phyloP scores from a whole-genome alignment of 2,329 filamentous ascomycete genomes.

The Drechslera avenae region DNA sequence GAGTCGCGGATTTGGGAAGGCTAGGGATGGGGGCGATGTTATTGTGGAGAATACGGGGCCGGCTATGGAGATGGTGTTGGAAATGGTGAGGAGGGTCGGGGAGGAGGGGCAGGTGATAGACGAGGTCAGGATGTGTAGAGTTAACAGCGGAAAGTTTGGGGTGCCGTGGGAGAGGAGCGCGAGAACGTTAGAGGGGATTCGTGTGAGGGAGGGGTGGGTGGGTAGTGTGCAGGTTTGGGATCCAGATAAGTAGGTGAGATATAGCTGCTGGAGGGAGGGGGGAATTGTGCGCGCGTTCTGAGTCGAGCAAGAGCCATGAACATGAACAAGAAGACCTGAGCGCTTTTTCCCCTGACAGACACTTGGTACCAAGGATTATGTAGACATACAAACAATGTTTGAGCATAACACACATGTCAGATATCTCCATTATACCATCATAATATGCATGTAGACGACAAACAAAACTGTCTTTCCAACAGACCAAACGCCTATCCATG shows the following conservation, averaged over 20 bases:
- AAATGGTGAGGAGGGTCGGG: constrained; percentile 43
- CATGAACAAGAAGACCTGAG: too few species aligned
- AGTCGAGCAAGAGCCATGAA: too few species aligned
- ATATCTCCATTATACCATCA: too few species aligned
- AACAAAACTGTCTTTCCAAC: background rate
- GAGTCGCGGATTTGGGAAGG: constrained; percentile 55
- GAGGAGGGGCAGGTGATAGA: constrained; percentile 7
- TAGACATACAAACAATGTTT: too few species aligned
- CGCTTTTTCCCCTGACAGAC: too few species aligned
- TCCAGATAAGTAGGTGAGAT: background rate
- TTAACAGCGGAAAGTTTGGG: constrained; percentile 63
- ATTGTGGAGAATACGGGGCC: constrained; percentile 58
- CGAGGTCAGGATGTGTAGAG: constrained; percentile 56
- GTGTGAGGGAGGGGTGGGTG: constrained; percentile 28
- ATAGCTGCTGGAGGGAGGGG: too few species aligned
- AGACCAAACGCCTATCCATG: too few species aligned
- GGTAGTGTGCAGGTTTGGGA: constrained; percentile 37
- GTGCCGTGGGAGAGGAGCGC: constrained; percentile 61
- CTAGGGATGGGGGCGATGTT: constrained; percentile 47
- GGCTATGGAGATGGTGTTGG: constrained; percentile 57
- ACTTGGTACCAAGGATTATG: too few species aligned
- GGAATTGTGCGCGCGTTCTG: too few species aligned
- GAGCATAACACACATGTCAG: too few species aligned
- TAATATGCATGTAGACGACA: too few species aligned
- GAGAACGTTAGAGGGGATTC: constrained; percentile 45